Base-by-base conservation (phyloP, 805 yeast genomes). In the Yamadazyma olivae region DNA sequence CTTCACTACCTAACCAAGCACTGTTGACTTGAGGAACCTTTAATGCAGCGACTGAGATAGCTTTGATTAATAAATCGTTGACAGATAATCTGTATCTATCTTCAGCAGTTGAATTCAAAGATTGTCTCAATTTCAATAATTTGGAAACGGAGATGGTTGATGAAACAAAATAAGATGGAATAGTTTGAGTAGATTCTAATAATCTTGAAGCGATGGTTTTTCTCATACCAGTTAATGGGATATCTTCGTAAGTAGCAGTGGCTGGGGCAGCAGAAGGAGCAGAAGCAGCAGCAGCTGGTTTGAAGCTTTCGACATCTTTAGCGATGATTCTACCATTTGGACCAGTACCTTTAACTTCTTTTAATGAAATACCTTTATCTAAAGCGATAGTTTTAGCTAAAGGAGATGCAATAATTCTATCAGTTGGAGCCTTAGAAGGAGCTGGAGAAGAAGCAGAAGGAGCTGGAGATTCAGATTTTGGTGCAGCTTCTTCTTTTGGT, bases 1-100 rank as follows among this genome's bases (percentile, higher is more conserved):
- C 88, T 70, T 93, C 83, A 26, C 75, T 67, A 60, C 82, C 95
- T 54, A 93, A 75, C 93, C 96, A 93, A 61, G 90, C 85, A 17
- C 96, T 78, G 74, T 93, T 93, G 48, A 81, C 96, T 49, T 83
- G 89, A 44, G 99, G 99, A 36, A 90, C 95, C 67, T 91, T 80
- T 64, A 74, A 73, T 40, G 85, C 77, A 36, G 99, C 98, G 53
- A 79, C 77, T 38, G 97, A 90, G 54, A 93, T 76, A 43, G 98
- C 98, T 75, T 93, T 93, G 66, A 93, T 78, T 57, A 93, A 74
- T 56, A 93, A 77, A 64, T 93, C 99, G 64, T 93, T 93, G 54
- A 93, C 89, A 12, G 97, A 89, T 55, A 93, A 71, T 70, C 80
- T 89, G 78, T 83, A 90, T 59, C 83, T 75, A 60, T 89, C 96